Percentiles rank a stretch among this genome's conserved stretches.
phyloP scores from a whole-genome alignment of 257 asterid species.

The Marsdenia floribunda region DNA sequence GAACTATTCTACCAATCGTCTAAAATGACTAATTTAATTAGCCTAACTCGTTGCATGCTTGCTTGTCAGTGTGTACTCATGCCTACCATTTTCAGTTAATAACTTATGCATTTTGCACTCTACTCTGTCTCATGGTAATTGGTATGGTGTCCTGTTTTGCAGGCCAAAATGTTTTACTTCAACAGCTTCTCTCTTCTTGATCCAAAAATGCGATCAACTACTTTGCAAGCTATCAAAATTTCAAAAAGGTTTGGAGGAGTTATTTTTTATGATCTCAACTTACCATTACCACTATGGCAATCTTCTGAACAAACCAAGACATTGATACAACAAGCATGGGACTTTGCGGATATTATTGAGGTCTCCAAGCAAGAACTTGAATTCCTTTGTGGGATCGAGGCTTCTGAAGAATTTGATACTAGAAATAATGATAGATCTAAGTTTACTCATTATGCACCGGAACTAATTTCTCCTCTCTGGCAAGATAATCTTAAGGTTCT shows the following conservation, averaged over 20 bases:
- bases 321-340: slow-evolving; percentile 62
- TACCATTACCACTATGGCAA: slow-evolving; percentile 85
- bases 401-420: slow-evolving; percentile 62
- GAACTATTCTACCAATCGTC: not conserved
- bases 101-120: not conserved
- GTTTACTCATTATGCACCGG: slow-evolving; percentile 74
- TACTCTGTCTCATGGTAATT: not conserved
- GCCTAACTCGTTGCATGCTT: not conserved
- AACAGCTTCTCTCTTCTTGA: slow-evolving; percentile 80
- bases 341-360: slow-evolving; percentile 73
- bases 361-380: slow-evolving; percentile 93
- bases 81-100: not conserved
- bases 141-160: slow-evolving; percentile 19
- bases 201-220: slow-evolving; percentile 64
- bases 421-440: slow-evolving; percentile 60
- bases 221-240: slow-evolving; percentile 58
- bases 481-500: slow-evolving; percentile 77
- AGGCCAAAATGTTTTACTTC: slow-evolving; percentile 94
- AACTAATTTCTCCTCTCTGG: slow-evolving; percentile 72
- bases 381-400: slow-evolving; percentile 72
- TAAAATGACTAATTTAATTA: not conserved
- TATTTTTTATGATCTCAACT: slow-evolving; percentile 77
- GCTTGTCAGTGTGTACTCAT: not conserved
- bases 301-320: slow-evolving; percentile 64
- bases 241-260: slow-evolving; percentile 66